phyloP scores from a whole-genome alignment of 768 basidiomycete genomes.

The Boletus subcaerulescens region DNA sequence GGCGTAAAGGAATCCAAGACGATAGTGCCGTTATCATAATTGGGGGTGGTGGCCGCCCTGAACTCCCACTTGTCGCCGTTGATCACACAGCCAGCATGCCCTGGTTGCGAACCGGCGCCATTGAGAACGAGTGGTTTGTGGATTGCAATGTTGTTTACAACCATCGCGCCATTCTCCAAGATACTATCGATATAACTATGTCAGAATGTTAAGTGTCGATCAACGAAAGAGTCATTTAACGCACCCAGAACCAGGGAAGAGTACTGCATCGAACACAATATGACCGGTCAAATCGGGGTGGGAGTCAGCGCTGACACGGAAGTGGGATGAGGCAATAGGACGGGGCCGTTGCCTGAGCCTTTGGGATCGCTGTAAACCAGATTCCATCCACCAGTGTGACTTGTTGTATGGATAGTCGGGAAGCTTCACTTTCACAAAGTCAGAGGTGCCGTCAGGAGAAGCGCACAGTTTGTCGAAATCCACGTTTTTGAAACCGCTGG shows the following conservation, averaged over 20 bases:
- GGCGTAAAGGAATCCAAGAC: no score
- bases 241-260: conserved; percentile 47
- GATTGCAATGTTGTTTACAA: no score
- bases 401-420: conserved; percentile 33
- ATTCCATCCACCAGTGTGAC: conserved; percentile 27
- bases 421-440: conserved; percentile 25
- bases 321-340: conserved; percentile 36
- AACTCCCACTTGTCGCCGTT: no score
- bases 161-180: conserved; percentile 31
- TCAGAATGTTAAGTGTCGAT: neutral
- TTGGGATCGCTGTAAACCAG: conserved; percentile 20
- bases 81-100: no score
- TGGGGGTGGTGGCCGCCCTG: no score
- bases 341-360: conserved; percentile 29
- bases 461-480: conserved; percentile 28
- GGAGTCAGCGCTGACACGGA: conserved; percentile 34
- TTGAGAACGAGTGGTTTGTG: no score
- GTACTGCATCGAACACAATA: conserved; percentile 43
- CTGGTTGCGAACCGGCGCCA: no score
- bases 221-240: conserved; percentile 16
- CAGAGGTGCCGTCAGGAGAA: conserved; percentile 15
- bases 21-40: no score
- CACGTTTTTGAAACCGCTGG: conserved; percentile 29
- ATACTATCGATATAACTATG: conserved; percentile 28
- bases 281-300: conserved; percentile 42